Evolutionary conservation across 305 asterid genomes (phyloP).

Genomic region (Solanum hybrid): DNA sequence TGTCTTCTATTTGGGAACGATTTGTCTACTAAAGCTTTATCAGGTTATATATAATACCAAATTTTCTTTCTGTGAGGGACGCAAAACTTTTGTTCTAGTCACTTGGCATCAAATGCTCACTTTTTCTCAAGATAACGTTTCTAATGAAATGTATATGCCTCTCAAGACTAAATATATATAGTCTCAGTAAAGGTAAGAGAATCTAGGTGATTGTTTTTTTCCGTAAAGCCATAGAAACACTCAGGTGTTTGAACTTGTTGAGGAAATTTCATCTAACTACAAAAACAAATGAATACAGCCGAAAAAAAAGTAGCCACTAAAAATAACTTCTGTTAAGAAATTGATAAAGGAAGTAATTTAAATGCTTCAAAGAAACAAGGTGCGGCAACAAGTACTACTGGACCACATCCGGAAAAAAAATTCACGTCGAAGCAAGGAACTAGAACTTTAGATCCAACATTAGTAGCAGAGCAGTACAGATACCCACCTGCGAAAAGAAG

Average conservation of each 20-base stretch:
- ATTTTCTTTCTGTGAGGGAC: neutral
- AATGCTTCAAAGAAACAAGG: neutral
- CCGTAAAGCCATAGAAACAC: neutral
- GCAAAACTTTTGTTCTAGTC: neutral
- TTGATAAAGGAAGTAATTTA: neutral
- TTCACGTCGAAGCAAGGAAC: neutral
- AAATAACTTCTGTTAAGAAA: neutral
- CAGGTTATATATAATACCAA: neutral
- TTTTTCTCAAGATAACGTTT: neutral
- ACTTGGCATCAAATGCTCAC: neutral
- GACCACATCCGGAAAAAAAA: neutral
- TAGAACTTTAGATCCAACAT: neutral
- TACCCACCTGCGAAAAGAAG: conserved; percentile 78
- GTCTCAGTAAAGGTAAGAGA: neutral
- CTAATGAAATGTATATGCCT: neutral
- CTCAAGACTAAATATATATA: neutral
- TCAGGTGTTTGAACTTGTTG: neutral
- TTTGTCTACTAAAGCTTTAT: neutral
- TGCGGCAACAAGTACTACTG: neutral
- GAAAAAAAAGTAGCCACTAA: neutral
- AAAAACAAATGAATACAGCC: neutral
- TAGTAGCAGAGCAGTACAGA: conserved; percentile 1
- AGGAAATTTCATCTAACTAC: neutral
- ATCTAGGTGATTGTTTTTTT: neutral
- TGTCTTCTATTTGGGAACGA: neutral